Base-by-base conservation (phyloP, 2,329 filamentous ascomycete genomes). In the Diaporthe citrichinensis region DNA sequence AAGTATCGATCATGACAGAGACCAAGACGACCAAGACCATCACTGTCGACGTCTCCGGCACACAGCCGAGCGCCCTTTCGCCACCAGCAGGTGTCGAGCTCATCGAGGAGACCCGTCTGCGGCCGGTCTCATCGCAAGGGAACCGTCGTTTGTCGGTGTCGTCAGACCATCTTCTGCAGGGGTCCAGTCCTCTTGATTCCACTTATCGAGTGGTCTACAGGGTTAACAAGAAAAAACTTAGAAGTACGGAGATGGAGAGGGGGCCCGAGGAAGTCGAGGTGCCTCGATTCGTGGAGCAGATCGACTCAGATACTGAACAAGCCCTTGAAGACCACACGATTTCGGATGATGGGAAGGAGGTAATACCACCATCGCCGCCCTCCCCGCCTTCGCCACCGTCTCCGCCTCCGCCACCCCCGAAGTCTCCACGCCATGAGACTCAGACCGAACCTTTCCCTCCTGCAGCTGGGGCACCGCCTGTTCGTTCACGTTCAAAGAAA, bases 21-120 rank as follows among this genome's bases (percentile, higher is more conserved):
- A 90, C 90, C 0, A 88, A 87, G 1, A 92, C 89, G 1, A 90
- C 88, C 10, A 92, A 92, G 77, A 92, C 87, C 20, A 91, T 93
- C 78, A 92, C 91, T 0, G 90, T 93, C 3, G 90, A 93, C 72
- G 88, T 93, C 51, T 87, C 87, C 20, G 90, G 90, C 0, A 84
- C 87, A 6, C 84, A 87, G 28, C 84, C 87, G 7, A 85, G 89
- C 3, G 85, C 88, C 1, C 82, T 93, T 2, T 84, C 88, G 1
- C 88, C 90, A 2, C 88, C 91, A 0, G 88, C 90, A 0, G 90
- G 91, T 0, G 87, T 92, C 14, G 90, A 92, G 79, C 84, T 93
- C 12, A 83, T 93, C 23, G 89, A 91, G 77, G 86, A 90, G 75
- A 86, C 83, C 4, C 78, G 78, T 12, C 61, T 77, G 28, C 82